A percentile compares a stretch with the other conserved stretches of the same genome.
These are phyloP conservation scores for Prosopis cineraria DNA, from an alignment of 306 rosid species.

Conservation along the genomic window DNA sequence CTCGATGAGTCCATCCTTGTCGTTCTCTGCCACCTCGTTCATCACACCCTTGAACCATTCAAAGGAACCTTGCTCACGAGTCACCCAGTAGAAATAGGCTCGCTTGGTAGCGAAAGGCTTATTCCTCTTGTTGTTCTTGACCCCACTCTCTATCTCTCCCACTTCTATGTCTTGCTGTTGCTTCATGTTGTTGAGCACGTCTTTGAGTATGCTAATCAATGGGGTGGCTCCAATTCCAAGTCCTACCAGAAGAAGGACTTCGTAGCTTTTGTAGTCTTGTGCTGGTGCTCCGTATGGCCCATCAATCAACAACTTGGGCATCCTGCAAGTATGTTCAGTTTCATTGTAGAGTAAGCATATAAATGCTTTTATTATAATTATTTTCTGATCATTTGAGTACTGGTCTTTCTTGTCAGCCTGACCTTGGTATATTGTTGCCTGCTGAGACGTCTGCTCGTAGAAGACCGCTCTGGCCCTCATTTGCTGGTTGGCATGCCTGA, in stretches of 20 bases:
- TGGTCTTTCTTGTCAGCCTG: background rate
- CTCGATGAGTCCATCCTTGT: constrained; percentile 63
- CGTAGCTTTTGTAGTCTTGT: constrained; percentile 86
- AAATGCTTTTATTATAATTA: background rate
- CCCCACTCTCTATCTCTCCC: constrained; percentile 36
- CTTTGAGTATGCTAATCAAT: constrained; percentile 78
- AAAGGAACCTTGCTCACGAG: constrained; percentile 82
- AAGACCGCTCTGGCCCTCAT: constrained; percentile 71
- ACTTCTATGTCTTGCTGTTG: constrained; percentile 56
- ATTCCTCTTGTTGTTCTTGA: constrained; percentile 46
- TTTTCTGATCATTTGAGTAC: background rate
- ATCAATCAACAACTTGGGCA: constrained; percentile 73
- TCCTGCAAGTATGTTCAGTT: constrained; percentile 43
- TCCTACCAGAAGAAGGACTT: constrained; percentile 82
- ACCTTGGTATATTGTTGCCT: constrained; percentile 62
- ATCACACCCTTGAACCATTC: constrained; percentile 90
- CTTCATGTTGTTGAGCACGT: constrained; percentile 79
- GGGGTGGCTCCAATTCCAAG: constrained; percentile 94
- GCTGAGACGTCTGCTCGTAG: constrained; percentile 64
- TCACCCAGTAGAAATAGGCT: constrained; percentile 95
- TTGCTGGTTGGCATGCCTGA: constrained; percentile 84
- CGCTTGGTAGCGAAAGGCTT: constrained; percentile 64
- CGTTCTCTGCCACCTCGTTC: constrained; percentile 78
- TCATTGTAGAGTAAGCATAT: background rate
- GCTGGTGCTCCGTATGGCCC: constrained; percentile 97